phyloP scores from a whole-genome alignment of 805 yeast genomes.

The Yamadazyma phyllophila region DNA sequence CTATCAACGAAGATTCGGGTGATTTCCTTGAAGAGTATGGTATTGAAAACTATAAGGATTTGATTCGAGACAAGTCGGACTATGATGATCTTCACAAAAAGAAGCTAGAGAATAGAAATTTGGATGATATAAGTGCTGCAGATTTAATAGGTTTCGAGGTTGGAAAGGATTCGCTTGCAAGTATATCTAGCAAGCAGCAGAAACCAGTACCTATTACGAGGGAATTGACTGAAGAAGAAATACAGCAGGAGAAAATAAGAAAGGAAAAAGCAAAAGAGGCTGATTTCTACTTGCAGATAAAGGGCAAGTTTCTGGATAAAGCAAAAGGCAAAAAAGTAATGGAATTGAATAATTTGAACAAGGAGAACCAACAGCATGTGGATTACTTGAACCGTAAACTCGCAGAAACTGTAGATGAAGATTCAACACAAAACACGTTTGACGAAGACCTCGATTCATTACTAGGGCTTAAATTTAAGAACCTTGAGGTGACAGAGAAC shows the following conservation, averaged over 20 bases:
- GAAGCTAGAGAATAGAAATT: slow-evolving; percentile 17
- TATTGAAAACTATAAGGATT: slow-evolving; percentile 27
- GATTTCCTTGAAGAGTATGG: slow-evolving; percentile 41
- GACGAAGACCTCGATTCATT: slow-evolving; percentile 21
- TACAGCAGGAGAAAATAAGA: slow-evolving; percentile 23
- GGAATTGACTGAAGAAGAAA: slow-evolving; percentile 26
- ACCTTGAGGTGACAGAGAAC: slow-evolving; percentile 1
- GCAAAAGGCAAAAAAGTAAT: slow-evolving; percentile 19
- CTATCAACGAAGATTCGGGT: slow-evolving; percentile 27
- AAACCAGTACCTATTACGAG: slow-evolving; percentile 1
- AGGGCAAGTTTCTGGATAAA: slow-evolving; percentile 22
- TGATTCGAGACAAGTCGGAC: slow-evolving; percentile 26
- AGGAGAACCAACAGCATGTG: slow-evolving; percentile 22
- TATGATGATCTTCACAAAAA: slow-evolving; percentile 22
- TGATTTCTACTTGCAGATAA: slow-evolving; percentile 28
- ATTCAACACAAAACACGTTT: background rate
- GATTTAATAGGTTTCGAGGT: slow-evolving; percentile 37
- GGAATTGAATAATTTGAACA: slow-evolving; percentile 34
- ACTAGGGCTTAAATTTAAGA: slow-evolving; percentile 13
- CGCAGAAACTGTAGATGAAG: background rate
- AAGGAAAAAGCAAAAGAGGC: slow-evolving; percentile 24
- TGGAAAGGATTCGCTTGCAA: slow-evolving; percentile 24
- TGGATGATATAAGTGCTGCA: slow-evolving; percentile 23
- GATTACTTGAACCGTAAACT: slow-evolving; percentile 24
- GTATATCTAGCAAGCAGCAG: slow-evolving; percentile 1